Evolutionary conservation across 73 alveolate species (phyloP), one percentile per base, ranked within the genome.

Genomic region (Paramecium caudatum): DNA sequence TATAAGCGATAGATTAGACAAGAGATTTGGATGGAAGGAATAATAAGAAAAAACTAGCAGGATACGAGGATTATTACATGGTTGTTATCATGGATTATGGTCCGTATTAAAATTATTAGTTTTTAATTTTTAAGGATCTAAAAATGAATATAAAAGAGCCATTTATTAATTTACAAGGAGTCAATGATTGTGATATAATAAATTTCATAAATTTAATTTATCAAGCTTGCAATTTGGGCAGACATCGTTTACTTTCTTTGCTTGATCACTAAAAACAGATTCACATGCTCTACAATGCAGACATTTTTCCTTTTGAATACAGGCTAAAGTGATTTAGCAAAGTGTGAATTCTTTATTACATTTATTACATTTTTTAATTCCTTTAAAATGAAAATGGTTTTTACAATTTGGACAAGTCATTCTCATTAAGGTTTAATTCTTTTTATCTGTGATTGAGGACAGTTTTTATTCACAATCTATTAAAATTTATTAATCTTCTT

Each of bases 271-370:
- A 21, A 68, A 68, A 30, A 12, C 27, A 12, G 36, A 34, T 68
- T 68, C 84, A 68, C 61, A 68, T 1, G 55, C 82, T 30, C 30
- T 63, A 8, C 82, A 63, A 8, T 23, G 25, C 17, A 63, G 82
- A 10, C 46, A 30, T 3, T 63, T 37, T 32, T 1, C 84, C 16
- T 25, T 68, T 10, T 47, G 21, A 13, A 34, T 32, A 10, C 84
- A 68, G n/a, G 21, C 34, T 25, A 68, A 30, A 32, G 30, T 68
- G 21, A 13, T 17, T 68, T 68, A 36, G 16, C 61, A 68, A n/a
- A 68, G 12, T 2, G n/a, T 25, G 34, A 32, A 68, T 9, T 68
- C 84, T 68, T 30, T 68, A n/a, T 68, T 32, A 30, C 84, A 68
- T 68, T 68, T 63, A 10, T 25, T 30, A 9, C 82, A 27, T 27